Conservation (phyloP, 1,284 basidiomycete genomes). For the Veloporphyrellus conicus region DNA sequence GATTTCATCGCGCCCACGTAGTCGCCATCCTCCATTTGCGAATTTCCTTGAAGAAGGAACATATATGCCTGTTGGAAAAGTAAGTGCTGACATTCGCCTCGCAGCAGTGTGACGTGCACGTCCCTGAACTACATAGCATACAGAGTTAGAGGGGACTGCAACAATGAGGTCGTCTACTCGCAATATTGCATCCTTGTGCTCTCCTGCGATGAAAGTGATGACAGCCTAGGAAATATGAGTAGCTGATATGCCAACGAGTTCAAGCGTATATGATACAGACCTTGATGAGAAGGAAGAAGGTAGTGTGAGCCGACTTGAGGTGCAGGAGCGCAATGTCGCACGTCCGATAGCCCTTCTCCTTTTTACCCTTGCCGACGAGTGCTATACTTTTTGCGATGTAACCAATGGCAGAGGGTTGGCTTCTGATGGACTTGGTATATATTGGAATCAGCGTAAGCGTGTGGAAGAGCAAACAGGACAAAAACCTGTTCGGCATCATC, state of each 20-base stretch:
- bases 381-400: not conserved
- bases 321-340: not conserved
- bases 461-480: not conserved
- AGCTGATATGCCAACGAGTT: no score
- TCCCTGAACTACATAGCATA: not conserved
- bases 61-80: not conserved
- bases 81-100: not conserved
- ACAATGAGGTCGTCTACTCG: not conserved
- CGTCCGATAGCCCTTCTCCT: not conserved
- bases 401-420: not conserved
- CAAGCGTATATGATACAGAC: not conserved
- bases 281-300: not conserved
- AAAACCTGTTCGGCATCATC: not conserved
- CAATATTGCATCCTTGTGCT: not conserved
- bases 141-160: not conserved
- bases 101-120: not conserved
- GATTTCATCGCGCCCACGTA: not conserved
- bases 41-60: not conserved
- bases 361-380: not conserved
- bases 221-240: no score
- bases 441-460: not conserved
- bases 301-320: not conserved
- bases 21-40: not conserved
- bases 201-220: not conserved
- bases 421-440: not conserved